Percentiles rank a stretch among this genome's conserved stretches.
Conservation (phyloP, 1,284 basidiomycete species). For the Flammula alnicola region DNA sequence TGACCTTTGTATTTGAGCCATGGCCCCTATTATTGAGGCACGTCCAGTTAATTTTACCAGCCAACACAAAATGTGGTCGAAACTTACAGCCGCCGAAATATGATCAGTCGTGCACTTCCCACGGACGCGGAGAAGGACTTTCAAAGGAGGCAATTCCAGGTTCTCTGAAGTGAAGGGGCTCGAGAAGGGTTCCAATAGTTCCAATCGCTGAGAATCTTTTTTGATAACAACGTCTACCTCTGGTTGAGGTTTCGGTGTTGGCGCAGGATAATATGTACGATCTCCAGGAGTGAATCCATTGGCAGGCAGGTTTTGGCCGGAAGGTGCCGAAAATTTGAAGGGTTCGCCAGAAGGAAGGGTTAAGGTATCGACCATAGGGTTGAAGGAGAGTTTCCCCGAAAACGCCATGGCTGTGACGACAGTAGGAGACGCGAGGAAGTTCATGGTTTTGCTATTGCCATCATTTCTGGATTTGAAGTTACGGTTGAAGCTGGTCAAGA, state of each 20-base stretch:
- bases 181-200: constrained; percentile 86
- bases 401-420: constrained; percentile 98
- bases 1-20: constrained; percentile 99
- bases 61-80: not conserved
- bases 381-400: constrained; percentile 93
- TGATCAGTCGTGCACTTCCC: constrained; percentile 99
- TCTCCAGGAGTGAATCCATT: constrained; percentile 87
- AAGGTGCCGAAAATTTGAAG: constrained; percentile 90
- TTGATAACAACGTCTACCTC: constrained; percentile 83
- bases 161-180: constrained; percentile 73
- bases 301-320: constrained; percentile 84
- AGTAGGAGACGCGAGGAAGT: constrained; percentile 97
- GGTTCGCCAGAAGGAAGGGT: constrained; percentile 71
- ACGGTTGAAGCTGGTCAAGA: constrained; percentile 97
- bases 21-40: constrained; percentile 64
- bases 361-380: constrained; percentile 88
- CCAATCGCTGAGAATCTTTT: constrained; percentile 84
- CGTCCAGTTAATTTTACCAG: constrained; percentile 1
- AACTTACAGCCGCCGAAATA: constrained; percentile 84
- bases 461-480: constrained; percentile 99
- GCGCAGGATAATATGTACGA: constrained; percentile 77
- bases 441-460: constrained; percentile 95
- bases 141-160: constrained; percentile 82
- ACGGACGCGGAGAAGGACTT: constrained; percentile 88
- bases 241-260: constrained; percentile 78